Evolutionary conservation across 2,329 filamentous ascomycete species (phyloP).

Genomic region (Grosmannia penicillata): DNA sequence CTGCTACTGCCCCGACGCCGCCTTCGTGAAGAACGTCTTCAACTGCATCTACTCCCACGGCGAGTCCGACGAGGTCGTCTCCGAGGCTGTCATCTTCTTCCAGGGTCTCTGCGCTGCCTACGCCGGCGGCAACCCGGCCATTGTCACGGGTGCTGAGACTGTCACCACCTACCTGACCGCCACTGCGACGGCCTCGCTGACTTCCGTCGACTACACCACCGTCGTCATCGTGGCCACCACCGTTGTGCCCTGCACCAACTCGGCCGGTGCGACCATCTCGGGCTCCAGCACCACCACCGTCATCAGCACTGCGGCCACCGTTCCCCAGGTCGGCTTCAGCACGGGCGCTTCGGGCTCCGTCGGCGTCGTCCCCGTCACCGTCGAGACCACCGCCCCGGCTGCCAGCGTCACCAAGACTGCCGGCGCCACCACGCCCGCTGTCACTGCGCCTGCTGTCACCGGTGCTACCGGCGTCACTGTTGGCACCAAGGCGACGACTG

Average conservation of each 20-base stretch:
- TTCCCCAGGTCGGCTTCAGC: conserved; percentile 38
- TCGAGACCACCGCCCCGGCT: neutral
- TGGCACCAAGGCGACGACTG: conserved; percentile 10
- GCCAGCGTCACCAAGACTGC: conserved; percentile 24
- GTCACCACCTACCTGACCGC: conserved; percentile 46
- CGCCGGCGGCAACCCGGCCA: conserved; percentile 64
- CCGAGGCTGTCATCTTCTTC: conserved; percentile 66
- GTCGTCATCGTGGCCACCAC: conserved; percentile 34
- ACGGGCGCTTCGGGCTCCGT: conserved; percentile 18
- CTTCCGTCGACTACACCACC: conserved; percentile 26
- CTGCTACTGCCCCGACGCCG: conserved; percentile 75
- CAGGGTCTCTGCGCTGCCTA: conserved; percentile 77
- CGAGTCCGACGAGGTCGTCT: conserved; percentile 47
- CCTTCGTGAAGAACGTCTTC: conserved; percentile 68
- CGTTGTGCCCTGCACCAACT: conserved; percentile 32
- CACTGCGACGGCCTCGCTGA: conserved; percentile 25
- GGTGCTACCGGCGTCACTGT: conserved; percentile 10
- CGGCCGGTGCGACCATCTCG: conserved; percentile 29
- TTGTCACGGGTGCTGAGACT: conserved; percentile 54
- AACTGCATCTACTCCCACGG: conserved; percentile 69
- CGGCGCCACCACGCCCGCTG: neutral
- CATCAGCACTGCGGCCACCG: conserved; percentile 31
- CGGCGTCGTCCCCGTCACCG: conserved; percentile 13
- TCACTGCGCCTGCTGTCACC: conserved; percentile 14
- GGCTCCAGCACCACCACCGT: conserved; percentile 33